These are phyloP conservation scores for Pezizomycotina sp. DNA, from an alignment of 2,329 filamentous ascomycete species.

Conservation along the genomic window DNA sequence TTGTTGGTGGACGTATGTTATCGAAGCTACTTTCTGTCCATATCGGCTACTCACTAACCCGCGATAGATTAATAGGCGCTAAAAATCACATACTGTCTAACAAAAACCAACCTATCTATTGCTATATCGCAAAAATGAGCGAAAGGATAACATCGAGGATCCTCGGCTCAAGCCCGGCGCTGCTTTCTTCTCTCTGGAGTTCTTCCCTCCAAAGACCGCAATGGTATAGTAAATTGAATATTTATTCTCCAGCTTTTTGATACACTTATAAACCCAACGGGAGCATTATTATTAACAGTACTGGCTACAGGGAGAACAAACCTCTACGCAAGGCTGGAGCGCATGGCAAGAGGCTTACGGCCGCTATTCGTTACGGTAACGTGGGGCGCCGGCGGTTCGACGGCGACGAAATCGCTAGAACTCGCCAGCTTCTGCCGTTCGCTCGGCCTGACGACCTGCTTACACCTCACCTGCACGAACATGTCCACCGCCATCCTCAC, in stretches of 20 bases:
- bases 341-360: slow-evolving; percentile 80
- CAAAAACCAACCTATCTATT: too few species aligned
- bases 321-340: slow-evolving; percentile 76
- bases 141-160: too few species aligned
- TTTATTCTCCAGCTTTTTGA: background rate
- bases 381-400: slow-evolving; percentile 92
- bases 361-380: slow-evolving; percentile 95
- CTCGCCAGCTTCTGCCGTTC: slow-evolving; percentile 93
- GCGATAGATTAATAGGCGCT: too few species aligned
- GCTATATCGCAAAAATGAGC: too few species aligned
- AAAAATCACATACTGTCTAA: too few species aligned
- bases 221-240: slow-evolving; percentile 41
- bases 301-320: slow-evolving; percentile 59
- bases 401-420: slow-evolving; percentile 76
- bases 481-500: slow-evolving; percentile 81
- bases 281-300: slow-evolving; percentile 28
- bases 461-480: slow-evolving; percentile 95
- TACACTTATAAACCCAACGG: slow-evolving; percentile 21
- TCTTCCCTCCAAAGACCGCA: slow-evolving; percentile 94
- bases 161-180: too few species aligned
- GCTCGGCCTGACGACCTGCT: slow-evolving; percentile 77
- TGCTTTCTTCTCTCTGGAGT: slow-evolving; percentile 88
- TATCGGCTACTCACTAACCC: too few species aligned
- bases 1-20: too few species aligned
- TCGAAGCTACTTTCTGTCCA: too few species aligned